Conservation (phyloP, 768 basidiomycete species). For the Mycena galericulata region DNA sequence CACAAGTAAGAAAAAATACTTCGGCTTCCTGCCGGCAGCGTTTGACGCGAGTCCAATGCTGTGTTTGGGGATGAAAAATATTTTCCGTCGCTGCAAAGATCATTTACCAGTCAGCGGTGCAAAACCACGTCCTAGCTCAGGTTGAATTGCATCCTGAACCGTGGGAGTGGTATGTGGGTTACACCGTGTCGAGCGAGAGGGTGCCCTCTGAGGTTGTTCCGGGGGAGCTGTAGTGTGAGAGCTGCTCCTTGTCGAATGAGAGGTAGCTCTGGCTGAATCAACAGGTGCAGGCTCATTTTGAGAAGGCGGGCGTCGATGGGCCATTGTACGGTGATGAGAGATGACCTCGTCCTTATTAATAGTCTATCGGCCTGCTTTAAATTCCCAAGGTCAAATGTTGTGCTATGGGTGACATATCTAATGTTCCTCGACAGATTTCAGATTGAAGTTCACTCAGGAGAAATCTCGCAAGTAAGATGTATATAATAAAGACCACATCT, state of each 20-base stretch:
- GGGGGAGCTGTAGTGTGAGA: neutral
- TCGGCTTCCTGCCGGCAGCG: neutral
- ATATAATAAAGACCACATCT: neutral
- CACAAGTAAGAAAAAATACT: neutral
- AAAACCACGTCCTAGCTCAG: slow-evolving; percentile 7
- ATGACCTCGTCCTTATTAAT: neutral
- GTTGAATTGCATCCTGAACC: neutral
- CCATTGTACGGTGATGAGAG: neutral
- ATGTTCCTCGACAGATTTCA: neutral
- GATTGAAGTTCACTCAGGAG: slow-evolving; percentile 2
- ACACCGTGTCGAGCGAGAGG: neutral
- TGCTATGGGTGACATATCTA: neutral
- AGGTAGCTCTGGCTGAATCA: neutral
- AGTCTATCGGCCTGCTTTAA: neutral
- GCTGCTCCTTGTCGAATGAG: neutral
- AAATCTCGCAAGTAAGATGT: neutral
- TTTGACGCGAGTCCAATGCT: neutral
- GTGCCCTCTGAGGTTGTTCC: neutral
- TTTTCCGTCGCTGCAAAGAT: neutral
- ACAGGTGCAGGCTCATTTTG: neutral
- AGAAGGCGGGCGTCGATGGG: neutral
- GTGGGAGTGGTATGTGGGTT: neutral
- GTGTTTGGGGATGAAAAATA: neutral
- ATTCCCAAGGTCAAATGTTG: neutral
- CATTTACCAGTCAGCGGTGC: slow-evolving; percentile 9